Base-by-base conservation (phyloP, 257 asterid species). In the Salvia miltiorrhiza region DNA sequence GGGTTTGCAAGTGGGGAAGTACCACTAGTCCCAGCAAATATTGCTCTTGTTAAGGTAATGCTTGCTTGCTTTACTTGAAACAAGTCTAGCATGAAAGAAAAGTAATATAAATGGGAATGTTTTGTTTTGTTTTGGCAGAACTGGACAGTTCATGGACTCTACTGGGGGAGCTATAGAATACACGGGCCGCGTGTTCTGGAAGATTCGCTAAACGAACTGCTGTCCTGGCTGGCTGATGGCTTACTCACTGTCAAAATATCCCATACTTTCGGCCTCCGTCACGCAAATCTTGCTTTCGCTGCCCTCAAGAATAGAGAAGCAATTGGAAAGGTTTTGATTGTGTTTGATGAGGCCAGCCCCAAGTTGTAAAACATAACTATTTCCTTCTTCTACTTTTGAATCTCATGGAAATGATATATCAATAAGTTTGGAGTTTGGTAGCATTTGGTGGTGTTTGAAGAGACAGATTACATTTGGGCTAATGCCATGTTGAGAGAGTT, bases 1-100 rank as follows among this genome's bases (percentile, higher is more conserved):
- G 97, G 99, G 24, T 94, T 94, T 82, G 97, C 99, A 47, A 94
- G 97, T 75, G 96, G 96, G 9, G 96, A 94, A 72, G 90, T 91
- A 24, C 99, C 99, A 10, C 45, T 86, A 44, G 73, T 94, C 81
- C 99, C 93, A 7, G 92, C 84, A 59, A 94, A 94, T 69, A 80
- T 94, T 80, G 97, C 97, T 30, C 95, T 91, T 37, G 93, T 94
- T 73, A 94, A 94, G 99, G 99, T 73, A 54, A 13, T 24, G 23
- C 43, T 1, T 6, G 43, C 43, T 37, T 37, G 43, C 9, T n/a
- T n/a, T n/a, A n/a, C n/a, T n/a, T n/a, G n/a, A n/a, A n/a, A n/a
- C n/a, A n/a, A n/a, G n/a, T n/a, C n/a, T n/a, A n/a, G n/a, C n/a
- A n/a, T n/a, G 1, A 35, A 37, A 37, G 41, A 10, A 37, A 4